A percentile compares a stretch with the other conserved stretches of the same genome.
These are phyloP conservation scores for Botryotinia narcissicola DNA, from an alignment of 2,329 filamentous ascomycete genomes.

Conservation along the genomic window DNA sequence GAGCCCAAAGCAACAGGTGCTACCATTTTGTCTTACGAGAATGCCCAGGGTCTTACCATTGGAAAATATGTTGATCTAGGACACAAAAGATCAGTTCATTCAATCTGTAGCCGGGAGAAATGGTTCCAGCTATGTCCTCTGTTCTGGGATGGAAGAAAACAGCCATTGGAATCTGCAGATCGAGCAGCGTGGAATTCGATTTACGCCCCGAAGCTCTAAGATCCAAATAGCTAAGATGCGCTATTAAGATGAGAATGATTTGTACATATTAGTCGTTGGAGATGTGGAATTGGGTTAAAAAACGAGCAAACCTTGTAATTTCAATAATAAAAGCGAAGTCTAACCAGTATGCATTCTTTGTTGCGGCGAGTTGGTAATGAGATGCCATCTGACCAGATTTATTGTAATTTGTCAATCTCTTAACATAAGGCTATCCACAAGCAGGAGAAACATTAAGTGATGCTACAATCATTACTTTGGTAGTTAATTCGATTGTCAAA, in stretches of 20 bases:
- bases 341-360: too few species aligned
- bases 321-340: not conserved
- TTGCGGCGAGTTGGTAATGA: not conserved
- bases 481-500: not conserved
- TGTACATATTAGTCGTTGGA: not conserved
- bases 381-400: not conserved
- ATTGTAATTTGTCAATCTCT: not conserved
- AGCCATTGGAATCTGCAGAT: conserved; percentile 45
- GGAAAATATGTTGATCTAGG: conserved; percentile 42
- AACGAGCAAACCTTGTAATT: not conserved
- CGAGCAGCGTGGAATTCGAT: conserved; percentile 46
- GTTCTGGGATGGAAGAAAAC: conserved; percentile 48
- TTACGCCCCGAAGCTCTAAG: conserved; percentile 40
- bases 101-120: conserved; percentile 41
- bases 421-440: not conserved
- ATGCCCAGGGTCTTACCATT: conserved; percentile 36
- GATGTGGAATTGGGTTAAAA: not conserved
- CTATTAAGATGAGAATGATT: not conserved
- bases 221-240: not conserved
- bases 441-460: not conserved
- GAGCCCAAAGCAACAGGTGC: conserved; percentile 72
- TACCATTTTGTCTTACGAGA: conserved; percentile 54
- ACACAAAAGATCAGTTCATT: conserved; percentile 42
- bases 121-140: conserved; percentile 48
- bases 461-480: not conserved